Evolutionary conservation across 2,329 filamentous ascomycete species (phyloP), one percentile per base, ranked within the genome.

Genomic region (Arthrobotrys megalospora): DNA sequence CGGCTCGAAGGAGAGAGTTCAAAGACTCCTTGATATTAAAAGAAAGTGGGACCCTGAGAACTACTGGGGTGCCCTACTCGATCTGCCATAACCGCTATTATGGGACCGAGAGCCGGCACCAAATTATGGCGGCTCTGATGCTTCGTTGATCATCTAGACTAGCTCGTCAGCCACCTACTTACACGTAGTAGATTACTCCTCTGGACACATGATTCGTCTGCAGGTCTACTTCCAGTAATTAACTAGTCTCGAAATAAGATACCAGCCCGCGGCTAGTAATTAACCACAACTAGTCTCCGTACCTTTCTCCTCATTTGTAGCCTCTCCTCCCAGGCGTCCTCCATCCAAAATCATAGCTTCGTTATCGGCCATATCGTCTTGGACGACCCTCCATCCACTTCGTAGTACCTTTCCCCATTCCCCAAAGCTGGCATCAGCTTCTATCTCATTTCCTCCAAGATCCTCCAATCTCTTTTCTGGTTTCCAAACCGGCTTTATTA

Each of bases 311-410:
- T 19, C 47, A 1, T 63, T 6, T 0, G 11, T 19, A 4, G n/a
- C 10, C 28, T 68, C 80, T 63, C 85, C 83, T 4, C 87, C 88
- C 58, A 87, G 85, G 0, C 86, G 82, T 0, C 88, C 88, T 6
- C 89, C 89, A 77, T 90, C 88, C 0, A 90, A 83, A 58, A 90
- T 90, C 7, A 90, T 84, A 0, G 83, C 86, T 80, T 90, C 89
- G 72, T 90, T 90, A 80, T 91, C 84, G 11, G 88, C 85, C 16
- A 88, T 81, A 80, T 90, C 88, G 81, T 90, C 88, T 80, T 91
- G 89, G 0, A 90, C 89, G 66, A 88, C 86, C 66, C 88, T 85
- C 89, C 89, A 91, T 53, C 71, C 68, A 19, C 65, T 58, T 14
- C 81, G 82, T 66, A 83, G 82, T 66, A 81, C 82, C 76, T 80